These are phyloP conservation scores for Picochlorum sp. DNA, from an alignment of 139 green algal genomes.

Conservation along the genomic window DNA sequence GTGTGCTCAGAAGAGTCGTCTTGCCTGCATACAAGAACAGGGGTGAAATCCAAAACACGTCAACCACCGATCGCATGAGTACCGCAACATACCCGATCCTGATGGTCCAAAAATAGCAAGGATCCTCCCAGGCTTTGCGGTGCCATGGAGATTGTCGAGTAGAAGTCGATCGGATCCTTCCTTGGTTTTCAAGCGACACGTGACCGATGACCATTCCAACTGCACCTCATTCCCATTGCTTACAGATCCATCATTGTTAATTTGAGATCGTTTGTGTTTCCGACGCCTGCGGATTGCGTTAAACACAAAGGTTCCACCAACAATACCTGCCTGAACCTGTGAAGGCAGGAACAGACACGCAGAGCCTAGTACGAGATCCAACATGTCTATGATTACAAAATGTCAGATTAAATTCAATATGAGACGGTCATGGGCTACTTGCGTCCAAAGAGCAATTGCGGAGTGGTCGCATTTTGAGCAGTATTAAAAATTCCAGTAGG, in stretches of 20 bases:
- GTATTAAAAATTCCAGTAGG: too few relatives aligned
- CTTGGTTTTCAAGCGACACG: conserved; percentile 25
- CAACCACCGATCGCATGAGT: background rate
- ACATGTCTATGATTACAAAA: background rate
- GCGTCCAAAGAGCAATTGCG: too few relatives aligned
- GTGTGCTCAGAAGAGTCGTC: conserved; percentile 68
- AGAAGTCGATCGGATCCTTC: conserved; percentile 16
- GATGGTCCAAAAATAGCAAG: conserved; percentile 44
- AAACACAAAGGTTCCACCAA: background rate
- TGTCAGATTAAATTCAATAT: too few relatives aligned
- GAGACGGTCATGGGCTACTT: too few relatives aligned
- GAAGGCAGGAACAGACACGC: conserved; percentile 21
- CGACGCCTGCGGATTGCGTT: background rate
- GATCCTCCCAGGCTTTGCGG: conserved; percentile 23
- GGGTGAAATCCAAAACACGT: background rate
- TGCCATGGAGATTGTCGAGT: conserved; percentile 14
- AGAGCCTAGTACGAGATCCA: conserved; percentile 32
- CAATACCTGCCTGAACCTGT: conserved; percentile 9
- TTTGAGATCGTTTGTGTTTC: conserved; percentile 1
- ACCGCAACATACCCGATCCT: conserved; percentile 10
- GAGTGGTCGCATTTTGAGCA: too few relatives aligned
- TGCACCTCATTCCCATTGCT: conserved; percentile 11
- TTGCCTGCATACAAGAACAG: conserved; percentile 35
- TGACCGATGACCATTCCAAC: conserved; percentile 23
- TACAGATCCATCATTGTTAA: background rate